Percentiles rank a stretch among this genome's conserved stretches.
These are phyloP conservation scores for Alternaria brassicicola DNA, from an alignment of 2,329 filamentous ascomycete species.

Conservation along the genomic window DNA sequence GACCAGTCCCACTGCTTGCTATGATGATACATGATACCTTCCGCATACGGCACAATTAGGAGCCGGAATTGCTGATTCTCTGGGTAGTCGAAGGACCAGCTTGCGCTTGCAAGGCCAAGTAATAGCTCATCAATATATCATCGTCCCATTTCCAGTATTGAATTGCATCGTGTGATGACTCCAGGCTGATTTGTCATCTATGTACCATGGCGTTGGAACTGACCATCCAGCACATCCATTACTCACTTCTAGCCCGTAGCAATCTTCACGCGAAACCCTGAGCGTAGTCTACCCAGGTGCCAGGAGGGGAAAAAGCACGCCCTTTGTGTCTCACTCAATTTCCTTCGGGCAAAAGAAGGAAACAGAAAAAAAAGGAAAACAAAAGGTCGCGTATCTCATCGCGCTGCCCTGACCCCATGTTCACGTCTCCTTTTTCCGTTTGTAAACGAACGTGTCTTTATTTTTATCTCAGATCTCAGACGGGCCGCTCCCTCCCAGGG, in stretches of 20 bases:
- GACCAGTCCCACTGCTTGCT: slow-evolving; percentile 3
- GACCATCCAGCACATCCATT: background rate
- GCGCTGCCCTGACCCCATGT: background rate
- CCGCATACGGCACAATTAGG: slow-evolving; percentile 9
- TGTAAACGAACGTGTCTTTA: background rate
- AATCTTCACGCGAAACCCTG: background rate
- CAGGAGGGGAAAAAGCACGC: background rate
- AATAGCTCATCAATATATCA: slow-evolving; percentile 15
- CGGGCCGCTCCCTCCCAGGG: background rate
- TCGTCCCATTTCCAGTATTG: background rate
- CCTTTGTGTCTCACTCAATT: background rate
- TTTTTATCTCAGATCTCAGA: background rate
- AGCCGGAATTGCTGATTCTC: slow-evolving; percentile 7
- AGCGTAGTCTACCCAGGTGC: background rate
- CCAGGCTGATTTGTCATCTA: background rate
- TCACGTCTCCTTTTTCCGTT: background rate
- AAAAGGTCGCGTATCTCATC: background rate
- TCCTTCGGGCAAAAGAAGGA: too few relatives aligned
- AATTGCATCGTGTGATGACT: background rate
- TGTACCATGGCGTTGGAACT: background rate
- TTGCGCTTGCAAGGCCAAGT: slow-evolving; percentile 2
- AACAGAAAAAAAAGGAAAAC: background rate
- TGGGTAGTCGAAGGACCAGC: slow-evolving; percentile 13
- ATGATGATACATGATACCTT: slow-evolving; percentile 26
- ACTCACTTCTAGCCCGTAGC: background rate